Evolutionary conservation across 2,329 filamentous ascomycete genomes (phyloP).

Genomic region (Nemania diffusa): DNA sequence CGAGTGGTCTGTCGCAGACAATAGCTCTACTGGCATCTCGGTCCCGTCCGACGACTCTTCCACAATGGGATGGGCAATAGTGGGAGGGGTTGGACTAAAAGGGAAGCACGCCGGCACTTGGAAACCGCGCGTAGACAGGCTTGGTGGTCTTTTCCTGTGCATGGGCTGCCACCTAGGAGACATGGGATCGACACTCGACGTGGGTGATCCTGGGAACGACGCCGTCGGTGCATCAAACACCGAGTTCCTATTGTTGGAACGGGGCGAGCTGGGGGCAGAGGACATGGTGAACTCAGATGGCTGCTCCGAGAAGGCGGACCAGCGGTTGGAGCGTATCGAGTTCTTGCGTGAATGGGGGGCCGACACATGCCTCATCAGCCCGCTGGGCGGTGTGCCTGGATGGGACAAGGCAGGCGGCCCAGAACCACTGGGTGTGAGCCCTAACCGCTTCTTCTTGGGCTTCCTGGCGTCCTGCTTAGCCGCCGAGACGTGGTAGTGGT

Average conservation of each 20-base stretch:
- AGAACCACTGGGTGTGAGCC: constrained; percentile 69
- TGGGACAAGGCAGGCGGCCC: constrained; percentile 61
- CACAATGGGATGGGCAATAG: constrained; percentile 43
- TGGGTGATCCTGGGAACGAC: constrained; percentile 81
- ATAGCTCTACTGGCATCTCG: constrained; percentile 48
- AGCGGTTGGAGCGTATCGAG: constrained; percentile 65
- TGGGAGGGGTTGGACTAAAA: constrained; percentile 36
- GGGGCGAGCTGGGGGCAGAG: constrained; percentile 84
- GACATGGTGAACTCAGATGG: constrained; percentile 74
- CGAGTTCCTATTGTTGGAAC: constrained; percentile 76
- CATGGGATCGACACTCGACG: constrained; percentile 76
- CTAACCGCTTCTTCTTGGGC: constrained; percentile 77
- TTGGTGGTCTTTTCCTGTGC: constrained; percentile 67
- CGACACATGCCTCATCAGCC: constrained; percentile 52
- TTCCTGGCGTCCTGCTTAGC: constrained; percentile 70
- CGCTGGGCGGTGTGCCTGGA: constrained; percentile 56
- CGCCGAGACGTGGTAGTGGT: constrained; percentile 82
- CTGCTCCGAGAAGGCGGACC: constrained; percentile 70
- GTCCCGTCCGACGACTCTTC: constrained; percentile 48
- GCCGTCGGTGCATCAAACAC: constrained; percentile 82
- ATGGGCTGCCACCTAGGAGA: constrained; percentile 66
- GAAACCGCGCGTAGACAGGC: constrained; percentile 64
- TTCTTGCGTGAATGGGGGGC: constrained; percentile 59
- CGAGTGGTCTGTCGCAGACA: constrained; percentile 51
- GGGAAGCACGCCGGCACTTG: constrained; percentile 47